Evolutionary conservation across 768 basidiomycete genomes (phyloP).

Genomic region (Aureoboletus auriporus): DNA sequence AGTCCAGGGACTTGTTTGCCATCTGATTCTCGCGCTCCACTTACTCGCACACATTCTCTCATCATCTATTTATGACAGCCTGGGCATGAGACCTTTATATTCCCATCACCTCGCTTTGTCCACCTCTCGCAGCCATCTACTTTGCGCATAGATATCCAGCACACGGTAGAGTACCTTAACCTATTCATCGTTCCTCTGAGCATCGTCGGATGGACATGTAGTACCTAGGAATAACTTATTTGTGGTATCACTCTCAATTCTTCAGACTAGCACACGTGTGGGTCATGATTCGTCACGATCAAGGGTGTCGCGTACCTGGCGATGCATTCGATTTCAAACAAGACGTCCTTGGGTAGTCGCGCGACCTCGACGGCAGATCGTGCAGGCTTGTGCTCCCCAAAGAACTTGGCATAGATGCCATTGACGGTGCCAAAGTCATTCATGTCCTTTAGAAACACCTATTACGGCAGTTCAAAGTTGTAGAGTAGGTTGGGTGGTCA

Average conservation of each 20-base stretch:
- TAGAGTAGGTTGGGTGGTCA: background rate
- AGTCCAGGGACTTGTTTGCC: slow-evolving; percentile 17
- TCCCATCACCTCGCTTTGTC: slow-evolving; percentile 9
- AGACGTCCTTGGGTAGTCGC: slow-evolving; percentile 83
- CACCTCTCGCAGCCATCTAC: slow-evolving; percentile 10
- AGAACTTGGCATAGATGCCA: slow-evolving; percentile 75
- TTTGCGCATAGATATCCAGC: slow-evolving; percentile 18
- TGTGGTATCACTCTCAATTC: slow-evolving; percentile 4
- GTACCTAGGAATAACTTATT: too few species aligned
- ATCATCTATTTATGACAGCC: background rate
- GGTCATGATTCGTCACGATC: background rate
- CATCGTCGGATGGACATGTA: background rate
- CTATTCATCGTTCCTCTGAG: slow-evolving; percentile 1
- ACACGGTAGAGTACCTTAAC: slow-evolving; percentile 15
- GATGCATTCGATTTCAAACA: slow-evolving; percentile 91
- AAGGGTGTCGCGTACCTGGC: slow-evolving; percentile 49
- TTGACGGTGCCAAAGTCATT: slow-evolving; percentile 85
- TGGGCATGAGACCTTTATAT: slow-evolving; percentile 1
- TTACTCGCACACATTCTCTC: slow-evolving; percentile 2
- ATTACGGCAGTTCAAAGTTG: background rate
- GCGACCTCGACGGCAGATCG: slow-evolving; percentile 89
- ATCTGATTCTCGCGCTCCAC: slow-evolving; percentile 8
- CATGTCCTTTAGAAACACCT: slow-evolving; percentile 95
- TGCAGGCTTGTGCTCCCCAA: slow-evolving; percentile 90
- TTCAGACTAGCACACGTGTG: slow-evolving; percentile 14